Evolutionary conservation across 495 filamentous ascomycete species (phyloP), one percentile per base, ranked within the genome.

Genomic region (Neurospora sublineolata): DNA sequence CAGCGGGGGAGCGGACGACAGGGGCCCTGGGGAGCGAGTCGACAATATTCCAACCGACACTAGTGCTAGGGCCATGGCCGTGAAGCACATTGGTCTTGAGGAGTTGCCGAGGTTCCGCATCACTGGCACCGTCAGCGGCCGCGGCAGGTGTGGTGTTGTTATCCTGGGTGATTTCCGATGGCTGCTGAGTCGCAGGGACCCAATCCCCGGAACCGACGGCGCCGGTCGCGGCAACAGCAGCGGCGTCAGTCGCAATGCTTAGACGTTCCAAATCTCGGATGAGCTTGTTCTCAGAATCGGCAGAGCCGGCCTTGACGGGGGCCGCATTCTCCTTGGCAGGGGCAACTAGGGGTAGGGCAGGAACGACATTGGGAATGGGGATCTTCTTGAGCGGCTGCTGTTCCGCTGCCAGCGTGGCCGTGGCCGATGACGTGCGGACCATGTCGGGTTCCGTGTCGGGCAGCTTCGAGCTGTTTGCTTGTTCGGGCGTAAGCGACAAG

Each of bases 321-420:
- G 64, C 12, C 14, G 12, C 14, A 67, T 74, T 75, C 69, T 75
- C 71, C 20, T 72, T 78, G 46, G 37, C 18, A 46, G 69, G 7
- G 75, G 42, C 30, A 70, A 72, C 11, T 14, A 60, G 74, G 1
- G 78, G 73, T 16, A 75, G 46, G 37, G 76, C 73, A 16, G 77
- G 73, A 69, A 72, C 64, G 60, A 75, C 71, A 11, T 73, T 76
- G 14, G 77, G 69, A 37, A 69, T n/a, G 5, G 73, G 38, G 3
- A 46, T 38, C 38, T 39, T 68, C 38, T 68, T 72, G 39, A 30
- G n/a, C 14, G 40, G 64, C 9, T 70, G 37, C 36, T 27, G 41
- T 12, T 67, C 52, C 16, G 20, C 30, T 30, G 69, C 23, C 36
- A 69, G 30, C 27, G 72, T 60, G 10, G 58, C 70, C 67, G 46